These are phyloP conservation scores for Gaeumannomyces tritici DNA, from an alignment of 2,329 filamentous ascomycete genomes.

Conservation along the genomic window DNA sequence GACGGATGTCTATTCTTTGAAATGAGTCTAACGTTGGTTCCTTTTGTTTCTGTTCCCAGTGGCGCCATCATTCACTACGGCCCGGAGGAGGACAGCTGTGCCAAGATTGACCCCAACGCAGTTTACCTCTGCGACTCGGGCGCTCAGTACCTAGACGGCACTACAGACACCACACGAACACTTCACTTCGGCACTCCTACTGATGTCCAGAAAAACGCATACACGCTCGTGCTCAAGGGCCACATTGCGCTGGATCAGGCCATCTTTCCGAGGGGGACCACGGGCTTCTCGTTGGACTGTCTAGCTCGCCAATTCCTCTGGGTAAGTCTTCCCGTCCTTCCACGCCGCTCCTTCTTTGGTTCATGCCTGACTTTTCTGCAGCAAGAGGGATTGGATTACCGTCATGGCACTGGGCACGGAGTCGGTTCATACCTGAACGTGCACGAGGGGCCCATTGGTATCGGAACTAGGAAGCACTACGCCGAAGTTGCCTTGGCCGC, in stretches of 20 bases:
- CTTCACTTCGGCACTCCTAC: slow-evolving; percentile 84
- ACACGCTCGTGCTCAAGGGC: slow-evolving; percentile 90
- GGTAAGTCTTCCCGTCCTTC: slow-evolving; percentile 37
- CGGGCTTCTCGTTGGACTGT: slow-evolving; percentile 81
- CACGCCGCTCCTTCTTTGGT: background rate
- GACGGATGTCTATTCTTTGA: background rate
- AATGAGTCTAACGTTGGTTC: background rate
- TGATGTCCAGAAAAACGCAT: slow-evolving; percentile 74
- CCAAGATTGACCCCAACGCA: slow-evolving; percentile 70
- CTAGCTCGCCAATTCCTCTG: slow-evolving; percentile 87
- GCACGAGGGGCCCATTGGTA: slow-evolving; percentile 93
- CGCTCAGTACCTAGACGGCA: slow-evolving; percentile 92
- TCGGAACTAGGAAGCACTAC: slow-evolving; percentile 85
- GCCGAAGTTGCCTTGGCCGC: slow-evolving; percentile 79
- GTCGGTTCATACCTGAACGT: slow-evolving; percentile 95
- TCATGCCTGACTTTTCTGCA: slow-evolving; percentile 19
- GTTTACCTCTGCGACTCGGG: slow-evolving; percentile 96
- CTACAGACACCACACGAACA: slow-evolving; percentile 90
- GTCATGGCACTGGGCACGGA: slow-evolving; percentile 92
- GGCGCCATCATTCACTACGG: slow-evolving; percentile 95
- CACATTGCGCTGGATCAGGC: slow-evolving; percentile 81
- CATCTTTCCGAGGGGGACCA: slow-evolving; percentile 90
- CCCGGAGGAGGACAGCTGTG: slow-evolving; percentile 73
- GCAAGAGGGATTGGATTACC: slow-evolving; percentile 80
- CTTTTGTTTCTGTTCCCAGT: slow-evolving; percentile 33